Base-by-base conservation (phyloP, 805 yeast genomes). In the Kuraishia capsulata region DNA sequence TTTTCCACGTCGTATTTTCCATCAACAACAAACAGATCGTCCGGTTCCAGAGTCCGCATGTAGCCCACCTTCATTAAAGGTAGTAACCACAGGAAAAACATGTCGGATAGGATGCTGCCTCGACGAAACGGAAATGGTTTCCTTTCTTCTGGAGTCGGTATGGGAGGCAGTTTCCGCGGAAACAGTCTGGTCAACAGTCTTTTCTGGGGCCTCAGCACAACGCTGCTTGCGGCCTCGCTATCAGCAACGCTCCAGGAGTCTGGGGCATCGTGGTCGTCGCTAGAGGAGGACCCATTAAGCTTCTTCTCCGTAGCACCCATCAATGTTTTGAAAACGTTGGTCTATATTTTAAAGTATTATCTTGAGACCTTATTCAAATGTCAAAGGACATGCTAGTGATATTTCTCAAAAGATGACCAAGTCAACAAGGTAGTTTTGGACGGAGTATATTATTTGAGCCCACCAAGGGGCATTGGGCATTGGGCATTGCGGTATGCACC, bases 31-130 rank as follows among this genome's bases (percentile, higher is more conserved):
- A 53, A 82, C 45, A 82, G 53, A 56, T 84, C 92, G 35, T 72
- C 69, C 2, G 81, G 76, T 31, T 71, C 73, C 33, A 84, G 57
- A 0, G 89, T 81, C 50, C 92, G 66, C 54, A 76, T 79, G 55
- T 83, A 83, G 4, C 94, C 92, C 5, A 72, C 70, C 13, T 57
- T 59, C 64, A 84, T 57, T 31, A 83, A 48, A 0, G 88, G 88
- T 20, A 59, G 49, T 33, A 83, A 57, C 89, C 90, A 84, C 75
- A 79, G 69, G 53, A 81, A 76, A 47, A 77, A 71, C 16, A 66
- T 45, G 42, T 69, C 57, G 11, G 62, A 65, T 1, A 76, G 13
- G 2, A 53, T 38, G 43, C 68, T 73, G 1, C 65, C 46, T 24
- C 49, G 57, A 11, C 57, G 58, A 61, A 76, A 64, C 1, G 81